Evolutionary conservation across 257 asterid genomes (phyloP).

Genomic region (Fraxinus excelsior): DNA sequence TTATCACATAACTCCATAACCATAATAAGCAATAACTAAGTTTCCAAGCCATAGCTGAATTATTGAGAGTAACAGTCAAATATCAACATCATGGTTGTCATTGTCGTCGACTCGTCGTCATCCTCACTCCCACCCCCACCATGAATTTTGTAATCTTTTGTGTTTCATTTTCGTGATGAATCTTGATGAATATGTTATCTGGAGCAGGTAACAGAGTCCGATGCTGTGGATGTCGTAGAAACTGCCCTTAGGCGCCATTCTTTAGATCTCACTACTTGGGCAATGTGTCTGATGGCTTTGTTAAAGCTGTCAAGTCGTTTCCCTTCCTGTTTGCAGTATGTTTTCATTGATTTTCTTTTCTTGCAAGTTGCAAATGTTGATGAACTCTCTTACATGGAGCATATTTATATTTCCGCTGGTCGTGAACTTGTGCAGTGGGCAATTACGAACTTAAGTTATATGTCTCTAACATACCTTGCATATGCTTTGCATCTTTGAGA

Average conservation of each 20-base stretch:
- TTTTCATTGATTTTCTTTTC: slow-evolving; percentile 21
- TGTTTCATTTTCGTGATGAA: slow-evolving; percentile 22
- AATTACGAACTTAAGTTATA: not conserved
- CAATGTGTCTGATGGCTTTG: slow-evolving; percentile 90
- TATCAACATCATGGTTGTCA: not conserved
- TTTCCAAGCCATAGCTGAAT: slow-evolving; percentile 8
- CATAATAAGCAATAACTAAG: not conserved
- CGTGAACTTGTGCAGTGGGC: not conserved
- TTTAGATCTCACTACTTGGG: slow-evolving; percentile 72
- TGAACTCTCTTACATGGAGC: not conserved
- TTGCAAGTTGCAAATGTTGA: slow-evolving; percentile 3
- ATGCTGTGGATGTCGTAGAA: slow-evolving; percentile 87
- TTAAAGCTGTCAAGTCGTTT: slow-evolving; percentile 91
- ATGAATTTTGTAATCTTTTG: slow-evolving; percentile 14
- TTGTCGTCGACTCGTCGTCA: not conserved
- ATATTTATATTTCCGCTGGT: not conserved
- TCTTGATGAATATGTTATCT: slow-evolving; percentile 22
- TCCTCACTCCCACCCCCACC: not conserved
- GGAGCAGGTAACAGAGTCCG: slow-evolving; percentile 89
- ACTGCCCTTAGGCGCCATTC: slow-evolving; percentile 58
- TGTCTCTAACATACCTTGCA: not conserved
- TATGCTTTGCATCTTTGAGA: not conserved
- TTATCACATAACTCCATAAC: not conserved
- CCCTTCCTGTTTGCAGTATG: slow-evolving; percentile 89
- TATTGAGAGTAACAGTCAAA: not conserved